These are phyloP conservation scores for Backusella morwellensis DNA, from an alignment of 192 early-diverging fungal species.

Conservation along the genomic window DNA sequence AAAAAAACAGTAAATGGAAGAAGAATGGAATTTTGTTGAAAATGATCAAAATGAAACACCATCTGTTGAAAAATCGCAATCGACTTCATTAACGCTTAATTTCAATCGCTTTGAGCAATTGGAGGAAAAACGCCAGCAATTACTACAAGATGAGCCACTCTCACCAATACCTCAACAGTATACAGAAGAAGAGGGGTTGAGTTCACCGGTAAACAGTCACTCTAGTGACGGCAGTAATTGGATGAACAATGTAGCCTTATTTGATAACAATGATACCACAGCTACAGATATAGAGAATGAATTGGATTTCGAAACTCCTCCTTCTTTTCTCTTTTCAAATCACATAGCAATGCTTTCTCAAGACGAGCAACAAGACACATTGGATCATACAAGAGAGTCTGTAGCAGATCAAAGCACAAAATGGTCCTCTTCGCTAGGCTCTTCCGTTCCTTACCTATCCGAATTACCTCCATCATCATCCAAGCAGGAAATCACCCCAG, in stretches of 20 bases:
- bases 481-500: neutral
- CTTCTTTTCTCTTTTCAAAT: neutral
- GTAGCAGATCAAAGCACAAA: neutral
- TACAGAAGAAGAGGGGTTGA: neutral
- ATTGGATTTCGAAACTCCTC: neutral
- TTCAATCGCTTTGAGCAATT: conserved; percentile 11
- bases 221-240: conserved; percentile 2
- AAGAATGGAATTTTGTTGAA: conserved; percentile 11
- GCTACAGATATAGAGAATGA: conserved; percentile 1
- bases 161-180: neutral
- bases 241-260: neutral
- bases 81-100: neutral
- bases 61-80: neutral
- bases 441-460: conserved; percentile 8
- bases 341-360: neutral
- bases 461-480: neutral
- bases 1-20: conserved; percentile 5
- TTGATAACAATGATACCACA: conserved; percentile 2
- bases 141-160: neutral
- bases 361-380: neutral
- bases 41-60: neutral
- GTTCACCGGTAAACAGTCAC: neutral
- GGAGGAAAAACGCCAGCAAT: neutral
- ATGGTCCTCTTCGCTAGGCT: neutral
- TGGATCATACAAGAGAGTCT: neutral